These are phyloP conservation scores for Geotrichum klebahnii DNA, from an alignment of 1,139 yeast species.

Conservation along the genomic window DNA sequence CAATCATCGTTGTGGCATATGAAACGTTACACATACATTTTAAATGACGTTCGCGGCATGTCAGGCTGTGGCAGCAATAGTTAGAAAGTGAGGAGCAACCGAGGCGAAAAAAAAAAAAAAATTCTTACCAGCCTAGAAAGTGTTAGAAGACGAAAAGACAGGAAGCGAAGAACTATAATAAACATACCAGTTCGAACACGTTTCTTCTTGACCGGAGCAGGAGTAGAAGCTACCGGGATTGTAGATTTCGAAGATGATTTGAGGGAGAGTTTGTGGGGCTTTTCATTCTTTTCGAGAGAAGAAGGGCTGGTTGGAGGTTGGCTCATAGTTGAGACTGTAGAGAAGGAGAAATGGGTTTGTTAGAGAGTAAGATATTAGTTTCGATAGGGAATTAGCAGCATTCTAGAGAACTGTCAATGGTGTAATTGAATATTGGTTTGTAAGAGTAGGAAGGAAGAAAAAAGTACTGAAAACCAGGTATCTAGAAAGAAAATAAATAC, in stretches of 20 bases:
- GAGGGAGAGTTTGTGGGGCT: neutral
- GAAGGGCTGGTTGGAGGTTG: slow-evolving; percentile 23
- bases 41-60: slow-evolving; percentile 24
- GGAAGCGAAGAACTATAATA: neutral
- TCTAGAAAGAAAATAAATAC: no score
- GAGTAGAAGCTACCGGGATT: neutral
- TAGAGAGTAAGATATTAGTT: slow-evolving; percentile 13
- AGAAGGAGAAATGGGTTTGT: no score
- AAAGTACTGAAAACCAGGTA: no score
- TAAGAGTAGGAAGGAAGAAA: no score
- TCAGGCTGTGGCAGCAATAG: slow-evolving; percentile 20
- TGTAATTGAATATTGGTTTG: no score
- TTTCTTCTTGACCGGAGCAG: slow-evolving; percentile 11
- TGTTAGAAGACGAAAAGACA: neutral
- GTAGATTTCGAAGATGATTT: slow-evolving; percentile 1
- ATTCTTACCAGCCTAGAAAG: slow-evolving; percentile 1
- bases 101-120: neutral
- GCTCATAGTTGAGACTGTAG: slow-evolving; percentile 22
- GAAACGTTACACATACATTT: slow-evolving; percentile 16
- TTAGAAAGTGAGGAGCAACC: slow-evolving; percentile 1
- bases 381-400: slow-evolving; percentile 12
- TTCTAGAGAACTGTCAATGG: no score
- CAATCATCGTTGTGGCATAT: neutral
- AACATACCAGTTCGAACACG: slow-evolving; percentile 22
- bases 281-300: slow-evolving; percentile 24